Percentiles rank a stretch among this genome's conserved stretches.
phyloP scores from a whole-genome alignment of 1,284 basidiomycete species.

The Ustilago vetiveriae region DNA sequence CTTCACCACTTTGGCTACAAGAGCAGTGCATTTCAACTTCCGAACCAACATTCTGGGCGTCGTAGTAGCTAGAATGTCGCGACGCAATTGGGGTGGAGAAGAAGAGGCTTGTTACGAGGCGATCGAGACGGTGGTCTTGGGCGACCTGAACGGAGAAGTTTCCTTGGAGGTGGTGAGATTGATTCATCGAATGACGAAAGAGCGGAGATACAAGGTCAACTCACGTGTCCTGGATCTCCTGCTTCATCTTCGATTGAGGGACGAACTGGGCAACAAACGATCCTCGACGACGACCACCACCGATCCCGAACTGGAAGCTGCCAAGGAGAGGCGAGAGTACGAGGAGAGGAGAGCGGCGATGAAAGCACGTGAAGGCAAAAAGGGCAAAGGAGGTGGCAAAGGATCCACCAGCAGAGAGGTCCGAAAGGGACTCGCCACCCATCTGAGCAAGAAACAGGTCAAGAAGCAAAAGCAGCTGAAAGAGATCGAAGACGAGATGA shows the following conservation, averaged over 20 bases:
- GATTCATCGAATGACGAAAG: slow-evolving; percentile 95
- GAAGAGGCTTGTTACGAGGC: slow-evolving; percentile 84
- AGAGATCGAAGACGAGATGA: slow-evolving; percentile 64
- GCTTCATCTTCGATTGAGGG: slow-evolving; percentile 84
- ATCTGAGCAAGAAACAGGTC: slow-evolving; percentile 62
- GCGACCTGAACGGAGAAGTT: slow-evolving; percentile 80
- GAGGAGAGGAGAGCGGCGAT: slow-evolving; percentile 65
- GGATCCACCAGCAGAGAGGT: slow-evolving; percentile 44
- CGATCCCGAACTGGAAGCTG: slow-evolving; percentile 72
- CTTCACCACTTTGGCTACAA: slow-evolving; percentile 84
- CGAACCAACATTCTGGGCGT: slow-evolving; percentile 89
- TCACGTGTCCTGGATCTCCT: slow-evolving; percentile 87
- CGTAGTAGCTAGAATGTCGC: slow-evolving; percentile 83
- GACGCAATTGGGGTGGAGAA: slow-evolving; percentile 71
- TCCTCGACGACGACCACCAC: slow-evolving; percentile 72
- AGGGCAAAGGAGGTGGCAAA: slow-evolving; percentile 67
- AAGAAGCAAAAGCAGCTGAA: slow-evolving; percentile 59
- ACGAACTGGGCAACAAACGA: slow-evolving; percentile 80
- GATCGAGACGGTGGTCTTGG: slow-evolving; percentile 81
- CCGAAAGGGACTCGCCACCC: slow-evolving; percentile 58
- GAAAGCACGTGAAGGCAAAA: slow-evolving; percentile 43
- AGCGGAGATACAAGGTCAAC: slow-evolving; percentile 87
- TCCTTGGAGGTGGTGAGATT: slow-evolving; percentile 90
- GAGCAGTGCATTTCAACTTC: slow-evolving; percentile 97
- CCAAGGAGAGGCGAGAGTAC: slow-evolving; percentile 69